Base-by-base conservation (phyloP, 2,329 filamentous ascomycete species). In the Balansia obtecta region DNA sequence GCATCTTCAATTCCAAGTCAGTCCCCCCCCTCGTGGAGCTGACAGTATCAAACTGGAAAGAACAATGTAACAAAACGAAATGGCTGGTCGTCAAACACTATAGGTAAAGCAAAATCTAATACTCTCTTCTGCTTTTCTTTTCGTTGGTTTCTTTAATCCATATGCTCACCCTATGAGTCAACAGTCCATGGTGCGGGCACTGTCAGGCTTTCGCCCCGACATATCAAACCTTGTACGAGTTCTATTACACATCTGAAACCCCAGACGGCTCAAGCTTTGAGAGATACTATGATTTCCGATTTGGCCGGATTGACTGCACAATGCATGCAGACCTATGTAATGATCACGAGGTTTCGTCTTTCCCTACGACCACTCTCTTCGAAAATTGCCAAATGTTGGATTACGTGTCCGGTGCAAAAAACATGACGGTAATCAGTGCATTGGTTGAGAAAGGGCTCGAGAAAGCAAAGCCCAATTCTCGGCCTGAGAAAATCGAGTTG, bases 141-240 rank as follows among this genome's bases (percentile, higher is more conserved):
- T 39, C 10, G 3, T 37, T 37, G 3, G 9, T 37, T 12, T 37
- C 6, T 37, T 37, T 4, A 15, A 12, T 15, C 48, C 64, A 63
- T 50, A 58, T 52, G 3, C 41, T 62, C 32, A 55, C 54, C 54
- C 42, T 46, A 65, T 12, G 60, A 61, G 32, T 8, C 52, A 37
- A 37, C 15, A 81, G 78, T 58, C 78, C 78, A 11, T 79, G 72
- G 56, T 82, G 78, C 67, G 76, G 75, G 45, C 88, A 95, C 67
- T 96, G 90, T 71, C 76, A 77, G 64, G 73, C 77, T 46, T 86
- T 88, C 61, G 88, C 87, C 48, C 93, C 93, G 8, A 83, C 80
- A 47, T 96, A 82, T 74, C 89, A 97, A 68, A 96, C 90, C 5
- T 68, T 91, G 13, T 95, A 97, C 74, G 93, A 98, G 70, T 96